These are phyloP conservation scores for Candida tallmaniae DNA, from an alignment of 805 yeast genomes.

Conservation along the genomic window DNA sequence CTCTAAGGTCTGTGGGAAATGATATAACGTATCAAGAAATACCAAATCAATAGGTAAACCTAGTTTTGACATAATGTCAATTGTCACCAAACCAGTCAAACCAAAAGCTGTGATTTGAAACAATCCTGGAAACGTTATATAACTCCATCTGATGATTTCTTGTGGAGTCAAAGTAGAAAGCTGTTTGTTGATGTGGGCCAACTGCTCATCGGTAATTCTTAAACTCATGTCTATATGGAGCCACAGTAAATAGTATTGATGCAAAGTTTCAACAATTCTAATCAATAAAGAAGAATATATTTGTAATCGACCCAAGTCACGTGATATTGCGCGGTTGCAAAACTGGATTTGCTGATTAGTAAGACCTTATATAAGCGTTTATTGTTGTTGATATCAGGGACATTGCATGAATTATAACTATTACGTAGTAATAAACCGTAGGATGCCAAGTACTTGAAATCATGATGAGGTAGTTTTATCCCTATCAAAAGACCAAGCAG, in stretches of 20 bases:
- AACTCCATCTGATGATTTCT: constrained; percentile 78
- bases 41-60: constrained; percentile 54
- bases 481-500: too few relatives aligned
- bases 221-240: constrained; percentile 8
- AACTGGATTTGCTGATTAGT: too few relatives aligned
- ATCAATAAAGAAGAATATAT: neutral
- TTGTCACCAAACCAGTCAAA: constrained; percentile 81
- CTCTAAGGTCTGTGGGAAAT: constrained; percentile 89
- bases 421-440: too few relatives aligned
- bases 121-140: constrained; percentile 74
- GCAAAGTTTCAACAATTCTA: too few relatives aligned
- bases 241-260: too few relatives aligned
- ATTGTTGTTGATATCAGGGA: too few relatives aligned
- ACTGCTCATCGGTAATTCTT: constrained; percentile 8
- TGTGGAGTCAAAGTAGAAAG: constrained; percentile 42
- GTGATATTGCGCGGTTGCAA: neutral
- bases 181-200: constrained; percentile 11
- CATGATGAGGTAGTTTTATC: too few relatives aligned
- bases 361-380: too few relatives aligned
- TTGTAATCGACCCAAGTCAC: neutral
- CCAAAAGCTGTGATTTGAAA: constrained; percentile 96
- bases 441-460: too few relatives aligned
- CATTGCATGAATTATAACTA: too few relatives aligned
- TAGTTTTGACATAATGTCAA: constrained; percentile 68
- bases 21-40: constrained; percentile 86